Conservation (phyloP, 768 basidiomycete genomes). For the Tulasnella sp. region DNA sequence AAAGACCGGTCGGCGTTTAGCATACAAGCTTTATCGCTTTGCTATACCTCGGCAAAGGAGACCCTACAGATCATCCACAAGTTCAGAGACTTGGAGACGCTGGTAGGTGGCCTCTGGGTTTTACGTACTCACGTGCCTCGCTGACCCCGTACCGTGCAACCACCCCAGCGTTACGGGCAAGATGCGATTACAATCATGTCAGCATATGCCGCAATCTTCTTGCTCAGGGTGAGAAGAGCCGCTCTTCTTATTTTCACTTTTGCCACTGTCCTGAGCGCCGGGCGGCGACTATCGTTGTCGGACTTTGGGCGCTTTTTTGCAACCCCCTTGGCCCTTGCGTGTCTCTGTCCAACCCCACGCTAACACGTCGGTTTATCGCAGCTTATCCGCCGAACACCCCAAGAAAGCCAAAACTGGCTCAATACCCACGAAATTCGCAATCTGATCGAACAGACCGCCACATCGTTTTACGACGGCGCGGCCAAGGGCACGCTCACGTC, state of each 20-base stretch:
- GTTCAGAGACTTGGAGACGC: constrained; percentile 58
- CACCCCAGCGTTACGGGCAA: constrained; percentile 61
- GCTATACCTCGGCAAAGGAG: constrained; percentile 61
- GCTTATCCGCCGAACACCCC: constrained; percentile 51
- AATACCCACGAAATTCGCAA: constrained; percentile 46
- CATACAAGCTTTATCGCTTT: constrained; percentile 53
- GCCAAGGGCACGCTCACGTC: constrained; percentile 43
- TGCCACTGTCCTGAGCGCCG: no score
- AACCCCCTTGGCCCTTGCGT: background rate
- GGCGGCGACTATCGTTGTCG: no score
- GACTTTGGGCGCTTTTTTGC: no score
- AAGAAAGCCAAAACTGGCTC: background rate
- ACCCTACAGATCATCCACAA: constrained; percentile 62
- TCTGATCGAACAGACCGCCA: constrained; percentile 56
- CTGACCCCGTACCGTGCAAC: background rate
- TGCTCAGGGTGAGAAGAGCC: constrained; percentile 47
- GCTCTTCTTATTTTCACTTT: no score
- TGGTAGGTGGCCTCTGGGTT: constrained; percentile 37
- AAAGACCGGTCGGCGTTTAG: constrained; percentile 26
- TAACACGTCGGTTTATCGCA: constrained; percentile 25
- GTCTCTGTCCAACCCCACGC: background rate
- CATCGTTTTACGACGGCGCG: constrained; percentile 66
- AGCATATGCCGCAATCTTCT: constrained; percentile 70
- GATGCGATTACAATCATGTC: constrained; percentile 79
- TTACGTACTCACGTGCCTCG: background rate